Evolutionary conservation across 768 basidiomycete species (phyloP).

Genomic region (Tephrocybe rancida): DNA sequence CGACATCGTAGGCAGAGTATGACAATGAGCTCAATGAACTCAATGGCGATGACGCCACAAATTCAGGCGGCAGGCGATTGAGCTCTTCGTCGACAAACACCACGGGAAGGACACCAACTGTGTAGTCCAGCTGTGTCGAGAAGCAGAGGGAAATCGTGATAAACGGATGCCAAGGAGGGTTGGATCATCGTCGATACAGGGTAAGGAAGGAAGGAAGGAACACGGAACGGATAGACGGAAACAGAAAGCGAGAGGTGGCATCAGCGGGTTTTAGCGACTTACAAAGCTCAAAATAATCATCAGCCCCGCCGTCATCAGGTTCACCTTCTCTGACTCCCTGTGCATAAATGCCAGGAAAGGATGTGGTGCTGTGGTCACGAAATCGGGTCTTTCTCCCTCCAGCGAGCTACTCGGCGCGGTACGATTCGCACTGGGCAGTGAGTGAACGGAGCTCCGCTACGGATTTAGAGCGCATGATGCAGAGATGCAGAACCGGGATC

Average conservation of each 20-base stretch:
- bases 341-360: slow-evolving; percentile 63
- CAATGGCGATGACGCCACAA: slow-evolving; percentile 26
- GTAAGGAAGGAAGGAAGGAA: background rate
- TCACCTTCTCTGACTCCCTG: slow-evolving; percentile 51
- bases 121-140: slow-evolving; percentile 50
- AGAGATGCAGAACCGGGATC: slow-evolving; percentile 40
- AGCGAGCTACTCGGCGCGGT: slow-evolving; percentile 48
- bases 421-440: slow-evolving; percentile 44
- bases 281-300: slow-evolving; percentile 72
- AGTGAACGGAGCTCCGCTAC: slow-evolving; percentile 52
- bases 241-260: background rate
- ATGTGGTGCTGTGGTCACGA: slow-evolving; percentile 62
- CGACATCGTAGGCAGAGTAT: slow-evolving; percentile 55
- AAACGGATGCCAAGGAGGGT: background rate
- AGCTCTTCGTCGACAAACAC: slow-evolving; percentile 45
- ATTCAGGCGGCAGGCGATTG: slow-evolving; percentile 36
- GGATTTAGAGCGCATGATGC: slow-evolving; percentile 46
- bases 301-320: slow-evolving; percentile 61
- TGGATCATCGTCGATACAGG: background rate
- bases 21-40: slow-evolving; percentile 23
- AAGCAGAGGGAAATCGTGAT: background rate
- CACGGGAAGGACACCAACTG: slow-evolving; percentile 63
- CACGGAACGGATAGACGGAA: background rate
- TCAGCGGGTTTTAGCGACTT: slow-evolving; percentile 15
- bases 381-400: slow-evolving; percentile 54